Evolutionary conservation across 495 filamentous ascomycete genomes (phyloP).

Genomic region (Penicillium cataractarum): DNA sequence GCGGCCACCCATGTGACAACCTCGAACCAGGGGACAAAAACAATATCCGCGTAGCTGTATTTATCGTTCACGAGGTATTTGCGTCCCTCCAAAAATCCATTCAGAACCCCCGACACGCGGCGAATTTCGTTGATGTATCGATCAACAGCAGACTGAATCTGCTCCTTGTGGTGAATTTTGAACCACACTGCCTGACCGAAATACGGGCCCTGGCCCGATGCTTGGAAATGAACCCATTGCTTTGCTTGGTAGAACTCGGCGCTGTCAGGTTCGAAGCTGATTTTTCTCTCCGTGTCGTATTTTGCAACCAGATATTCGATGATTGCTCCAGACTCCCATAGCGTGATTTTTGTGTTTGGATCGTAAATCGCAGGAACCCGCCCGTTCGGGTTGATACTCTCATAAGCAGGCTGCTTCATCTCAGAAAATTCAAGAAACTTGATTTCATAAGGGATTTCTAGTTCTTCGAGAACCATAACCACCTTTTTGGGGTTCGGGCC

Average conservation of each 20-base stretch:
- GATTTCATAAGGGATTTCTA: too few relatives aligned
- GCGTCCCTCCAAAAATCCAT: constrained; percentile 51
- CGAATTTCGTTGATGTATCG: constrained; percentile 63
- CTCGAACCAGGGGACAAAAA: constrained; percentile 59
- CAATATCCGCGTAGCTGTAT: constrained; percentile 59
- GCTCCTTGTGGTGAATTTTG: constrained; percentile 55
- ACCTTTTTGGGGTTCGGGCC: too few relatives aligned
- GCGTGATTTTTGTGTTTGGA: constrained; percentile 63
- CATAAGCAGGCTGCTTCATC: too few relatives aligned
- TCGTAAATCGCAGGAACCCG: constrained; percentile 65
- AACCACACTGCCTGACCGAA: constrained; percentile 66
- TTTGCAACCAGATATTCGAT: constrained; percentile 70
- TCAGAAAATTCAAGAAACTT: too few relatives aligned
- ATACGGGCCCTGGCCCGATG: constrained; percentile 69
- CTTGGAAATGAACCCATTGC: constrained; percentile 71
- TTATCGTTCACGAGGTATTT: constrained; percentile 63
- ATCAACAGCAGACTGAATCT: constrained; percentile 58
- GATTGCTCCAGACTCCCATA: constrained; percentile 79
- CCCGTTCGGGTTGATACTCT: constrained; percentile 69
- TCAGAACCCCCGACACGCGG: constrained; percentile 63
- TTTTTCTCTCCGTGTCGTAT: constrained; percentile 65
- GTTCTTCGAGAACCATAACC: too few relatives aligned
- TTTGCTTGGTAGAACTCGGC: constrained; percentile 55
- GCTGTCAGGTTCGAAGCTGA: constrained; percentile 56
- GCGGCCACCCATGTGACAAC: constrained; percentile 15